Evolutionary conservation across 345 rosid species (phyloP).

Genomic region (Salix dunnii): DNA sequence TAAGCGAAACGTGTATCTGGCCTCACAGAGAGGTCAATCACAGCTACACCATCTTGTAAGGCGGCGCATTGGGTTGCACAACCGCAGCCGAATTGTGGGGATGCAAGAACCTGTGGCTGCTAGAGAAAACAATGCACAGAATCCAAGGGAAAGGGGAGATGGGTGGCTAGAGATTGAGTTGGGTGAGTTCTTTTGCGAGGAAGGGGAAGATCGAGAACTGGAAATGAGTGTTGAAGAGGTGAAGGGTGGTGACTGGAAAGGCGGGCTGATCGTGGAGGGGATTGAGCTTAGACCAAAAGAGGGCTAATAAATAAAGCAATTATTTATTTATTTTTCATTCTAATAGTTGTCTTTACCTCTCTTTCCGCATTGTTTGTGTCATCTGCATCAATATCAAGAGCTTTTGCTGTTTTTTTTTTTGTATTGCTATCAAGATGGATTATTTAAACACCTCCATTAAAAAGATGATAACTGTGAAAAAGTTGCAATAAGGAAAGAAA

Average conservation of each 20-base stretch:
- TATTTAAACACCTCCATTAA: no score
- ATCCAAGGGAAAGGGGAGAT: constrained; percentile 18
- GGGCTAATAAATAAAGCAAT: background rate
- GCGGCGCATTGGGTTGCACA: background rate
- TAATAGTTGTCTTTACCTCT: background rate
- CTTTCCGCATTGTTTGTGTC: background rate
- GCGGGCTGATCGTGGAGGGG: constrained; percentile 34
- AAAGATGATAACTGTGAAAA: no score
- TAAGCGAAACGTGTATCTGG: constrained; percentile 11
- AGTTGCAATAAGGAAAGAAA: no score
- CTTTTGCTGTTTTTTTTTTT: no score
- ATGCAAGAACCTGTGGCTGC: background rate
- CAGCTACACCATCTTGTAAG: background rate
- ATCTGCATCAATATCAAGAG: no score
- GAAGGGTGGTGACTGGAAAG: constrained; percentile 4
- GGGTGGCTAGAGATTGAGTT: constrained; percentile 39
- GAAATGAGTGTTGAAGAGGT: constrained; percentile 20
- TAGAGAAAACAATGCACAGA: background rate
- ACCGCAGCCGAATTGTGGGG: background rate
- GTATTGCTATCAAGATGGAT: no score
- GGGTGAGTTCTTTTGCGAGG: constrained; percentile 21
- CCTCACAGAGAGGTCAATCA: background rate
- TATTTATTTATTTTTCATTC: background rate
- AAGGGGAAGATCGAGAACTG: constrained; percentile 18
- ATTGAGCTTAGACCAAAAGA: constrained; percentile 40